Percentiles rank a stretch among this genome's conserved stretches.
Evolutionary conservation across 768 basidiomycete genomes (phyloP).

Genomic region (Russula sp.): DNA sequence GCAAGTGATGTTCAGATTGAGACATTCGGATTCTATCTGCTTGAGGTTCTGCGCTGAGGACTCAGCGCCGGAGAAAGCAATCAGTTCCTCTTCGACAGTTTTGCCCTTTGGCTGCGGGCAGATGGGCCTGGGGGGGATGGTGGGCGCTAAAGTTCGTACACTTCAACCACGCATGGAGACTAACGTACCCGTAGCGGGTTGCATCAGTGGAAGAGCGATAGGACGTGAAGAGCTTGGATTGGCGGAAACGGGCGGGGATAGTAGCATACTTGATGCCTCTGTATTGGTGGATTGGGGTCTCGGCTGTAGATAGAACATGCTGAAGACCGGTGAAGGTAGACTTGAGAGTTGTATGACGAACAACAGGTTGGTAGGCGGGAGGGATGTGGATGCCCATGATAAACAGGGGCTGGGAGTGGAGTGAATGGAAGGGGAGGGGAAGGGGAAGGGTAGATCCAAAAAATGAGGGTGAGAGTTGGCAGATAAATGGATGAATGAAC

Average conservation of each 20-base stretch:
- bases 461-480: background rate
- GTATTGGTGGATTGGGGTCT: constrained; percentile 57
- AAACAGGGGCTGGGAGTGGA: background rate
- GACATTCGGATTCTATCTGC: constrained; percentile 72
- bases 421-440: background rate
- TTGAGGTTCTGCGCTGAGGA: constrained; percentile 47
- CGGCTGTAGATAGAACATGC: constrained; percentile 51
- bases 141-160: background rate
- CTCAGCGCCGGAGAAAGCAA: constrained; percentile 47
- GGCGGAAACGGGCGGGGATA: constrained; percentile 68
- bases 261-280: constrained; percentile 73
- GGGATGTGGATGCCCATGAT: constrained; percentile 13
- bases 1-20: constrained; percentile 75
- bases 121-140: constrained; percentile 45
- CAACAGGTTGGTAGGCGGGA: constrained; percentile 24
- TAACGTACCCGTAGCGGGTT: constrained; percentile 55
- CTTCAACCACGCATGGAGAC: background rate
- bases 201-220: constrained; percentile 57
- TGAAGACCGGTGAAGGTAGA: constrained; percentile 62
- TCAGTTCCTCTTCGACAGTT: constrained; percentile 52
- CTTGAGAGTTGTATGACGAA: constrained; percentile 48
- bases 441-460: background rate
- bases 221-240: constrained; percentile 52
- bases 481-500: background rate
- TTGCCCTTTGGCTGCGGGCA: constrained; percentile 56